Base-by-base conservation (phyloP, 2,329 filamentous ascomycete species). In the Fusarium palustre region DNA sequence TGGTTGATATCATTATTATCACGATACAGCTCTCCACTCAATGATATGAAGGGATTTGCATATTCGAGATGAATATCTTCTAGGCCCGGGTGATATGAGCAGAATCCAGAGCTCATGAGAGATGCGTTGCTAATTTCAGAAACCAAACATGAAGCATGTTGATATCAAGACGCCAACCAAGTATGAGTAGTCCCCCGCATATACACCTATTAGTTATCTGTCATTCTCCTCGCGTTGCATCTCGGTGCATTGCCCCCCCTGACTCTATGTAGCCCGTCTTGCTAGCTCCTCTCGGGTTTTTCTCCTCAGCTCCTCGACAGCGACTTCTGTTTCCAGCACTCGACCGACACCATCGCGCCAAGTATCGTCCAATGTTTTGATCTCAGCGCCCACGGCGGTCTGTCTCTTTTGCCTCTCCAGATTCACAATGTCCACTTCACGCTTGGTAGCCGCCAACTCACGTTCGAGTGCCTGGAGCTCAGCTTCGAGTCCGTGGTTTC, bases 311-410 rank as follows among this genome's bases (percentile, higher is more conserved):
- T 84, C 86, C 80, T 97, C 92, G 12, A 90, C 91, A 0, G 94
- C 96, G 55, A 95, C 85, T 83, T 97, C 93, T 0, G 92, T 92
- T 86, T 97, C 94, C 39, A 98, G 81, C 47, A 96, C 90, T 63
- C 89, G 86, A 5, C 92, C 91, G 2, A 98, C 88, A 25, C 92
- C 92, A 50, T 84, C 86, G 80, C 87, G 90, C 95, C 95, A 98
- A 5, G 86, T 87, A 64, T 92, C 89, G 75, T 97, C 92, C 36
- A 97, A 79, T 6, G 87, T 86, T 60, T 82, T 83, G 75, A 97
- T 82, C 84, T 97, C 95, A 7, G 86, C 91, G 47, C 84, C 87
- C 4, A 90, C 90, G 39, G 85, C 88, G 62, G 91, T 89, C 81
- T 98, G 95, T 46, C 85, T 84, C 25, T 84, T 80, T 74, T 91